Conservation (phyloP, 139 green algal species). For the Penium margaritaceum region DNA sequence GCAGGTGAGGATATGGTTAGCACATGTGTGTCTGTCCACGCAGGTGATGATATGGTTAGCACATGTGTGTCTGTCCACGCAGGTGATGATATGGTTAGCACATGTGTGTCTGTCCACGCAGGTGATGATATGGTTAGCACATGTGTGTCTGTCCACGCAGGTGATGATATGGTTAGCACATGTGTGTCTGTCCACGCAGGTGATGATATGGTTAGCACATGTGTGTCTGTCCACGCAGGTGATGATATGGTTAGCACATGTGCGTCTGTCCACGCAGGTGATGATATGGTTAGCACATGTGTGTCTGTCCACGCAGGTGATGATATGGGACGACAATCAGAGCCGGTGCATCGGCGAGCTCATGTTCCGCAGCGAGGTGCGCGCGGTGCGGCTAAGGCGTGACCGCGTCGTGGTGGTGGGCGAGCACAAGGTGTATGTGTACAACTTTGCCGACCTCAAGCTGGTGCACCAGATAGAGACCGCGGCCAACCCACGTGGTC, state of each 20-base stretch:
- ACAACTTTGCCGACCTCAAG: slow-evolving; percentile 89
- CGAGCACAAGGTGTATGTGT: slow-evolving; percentile 81
- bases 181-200: slow-evolving; percentile 79
- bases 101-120: slow-evolving; percentile 81
- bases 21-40: no score
- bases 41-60: no score
- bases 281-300: no score
- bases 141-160: no score
- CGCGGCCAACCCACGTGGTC: slow-evolving; percentile 67
- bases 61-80: no score
- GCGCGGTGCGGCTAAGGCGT: slow-evolving; percentile 71
- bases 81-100: slow-evolving; percentile 94
- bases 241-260: slow-evolving; percentile 96
- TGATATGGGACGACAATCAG: slow-evolving; percentile 96
- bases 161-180: slow-evolving; percentile 97
- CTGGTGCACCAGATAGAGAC: slow-evolving; percentile 88
- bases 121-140: slow-evolving; percentile 87
- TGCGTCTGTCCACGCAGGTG: slow-evolving; percentile 83
- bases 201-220: slow-evolving; percentile 89
- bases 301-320: no score
- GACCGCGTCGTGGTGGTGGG: slow-evolving; percentile 89
- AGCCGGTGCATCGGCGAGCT: slow-evolving; percentile 87
- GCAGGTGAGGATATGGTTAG: no score
- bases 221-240: no score
- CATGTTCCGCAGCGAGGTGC: slow-evolving; percentile 76